A percentile compares a stretch with the other conserved stretches of the same genome.
These are phyloP conservation scores for Fusarium kyushuense DNA, from an alignment of 2,329 filamentous ascomycete genomes.

Conservation along the genomic window DNA sequence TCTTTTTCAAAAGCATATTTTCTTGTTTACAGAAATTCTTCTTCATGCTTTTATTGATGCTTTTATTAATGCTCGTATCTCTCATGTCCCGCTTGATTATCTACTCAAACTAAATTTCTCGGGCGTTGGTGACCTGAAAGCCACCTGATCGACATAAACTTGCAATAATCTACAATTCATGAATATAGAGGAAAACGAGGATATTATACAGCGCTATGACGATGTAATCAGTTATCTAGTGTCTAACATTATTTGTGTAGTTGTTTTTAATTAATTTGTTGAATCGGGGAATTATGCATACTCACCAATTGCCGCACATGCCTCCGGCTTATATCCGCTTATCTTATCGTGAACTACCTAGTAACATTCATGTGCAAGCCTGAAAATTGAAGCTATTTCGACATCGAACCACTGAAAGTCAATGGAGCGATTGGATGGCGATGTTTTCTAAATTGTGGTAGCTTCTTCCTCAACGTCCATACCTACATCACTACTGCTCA, in stretches of 20 bases:
- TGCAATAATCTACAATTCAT: background rate
- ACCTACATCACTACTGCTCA: too few species aligned
- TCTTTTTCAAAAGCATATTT: background rate
- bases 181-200: background rate
- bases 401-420: background rate
- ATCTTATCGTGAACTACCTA: background rate
- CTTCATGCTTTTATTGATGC: background rate
- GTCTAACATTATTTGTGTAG: background rate
- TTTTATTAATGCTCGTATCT: background rate
- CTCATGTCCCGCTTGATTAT: constrained; percentile 7
- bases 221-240: background rate
- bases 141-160: background rate
- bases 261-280: constrained; percentile 1
- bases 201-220: background rate
- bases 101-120: constrained; percentile 12
- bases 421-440: constrained; percentile 16
- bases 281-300: background rate
- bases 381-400: constrained; percentile 11
- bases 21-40: background rate
- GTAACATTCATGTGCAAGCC: background rate
- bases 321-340: constrained; percentile 1
- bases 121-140: constrained; percentile 1
- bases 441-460: background rate
- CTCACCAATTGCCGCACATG: background rate
- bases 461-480: too few species aligned